phyloP scores from a whole-genome alignment of 441 rosid genomes.

The Erodium moschatum region DNA sequence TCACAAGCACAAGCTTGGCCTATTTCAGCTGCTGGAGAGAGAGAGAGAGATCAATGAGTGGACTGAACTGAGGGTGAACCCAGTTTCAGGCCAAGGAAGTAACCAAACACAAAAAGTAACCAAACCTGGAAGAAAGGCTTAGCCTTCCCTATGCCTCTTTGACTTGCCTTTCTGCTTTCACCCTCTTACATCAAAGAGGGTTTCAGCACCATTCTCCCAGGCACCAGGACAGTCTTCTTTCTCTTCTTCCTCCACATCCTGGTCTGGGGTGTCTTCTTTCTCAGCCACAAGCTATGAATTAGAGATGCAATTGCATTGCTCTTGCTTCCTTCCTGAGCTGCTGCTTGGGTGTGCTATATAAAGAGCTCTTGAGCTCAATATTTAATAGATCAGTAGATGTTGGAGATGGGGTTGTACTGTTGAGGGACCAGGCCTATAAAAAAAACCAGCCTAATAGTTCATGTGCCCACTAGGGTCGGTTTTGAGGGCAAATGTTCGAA shows the following conservation, averaged over 20 bases:
- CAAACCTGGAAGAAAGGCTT: slow-evolving; percentile 63
- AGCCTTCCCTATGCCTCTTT: slow-evolving; percentile 78
- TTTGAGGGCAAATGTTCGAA: no score
- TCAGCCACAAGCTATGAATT: background rate
- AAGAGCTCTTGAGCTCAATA: background rate
- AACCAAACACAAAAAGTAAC: slow-evolving; percentile 6
- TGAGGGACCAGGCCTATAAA: slow-evolving; percentile 7
- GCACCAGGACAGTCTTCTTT: slow-evolving; percentile 23
- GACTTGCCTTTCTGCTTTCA: slow-evolving; percentile 50
- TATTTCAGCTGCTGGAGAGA: no score
- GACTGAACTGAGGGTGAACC: no score
- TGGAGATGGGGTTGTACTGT: background rate
- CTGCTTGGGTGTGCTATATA: background rate
- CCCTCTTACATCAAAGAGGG: slow-evolving; percentile 17
- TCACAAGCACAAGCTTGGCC: background rate
- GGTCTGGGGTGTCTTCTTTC: background rate
- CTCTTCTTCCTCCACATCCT: slow-evolving; percentile 33
- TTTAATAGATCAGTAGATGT: background rate
- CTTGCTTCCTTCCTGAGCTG: slow-evolving; percentile 1
- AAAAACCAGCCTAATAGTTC: no score
- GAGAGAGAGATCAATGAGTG: background rate
- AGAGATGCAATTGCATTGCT: slow-evolving; percentile 11
- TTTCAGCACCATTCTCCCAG: background rate
- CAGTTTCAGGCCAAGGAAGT: background rate
- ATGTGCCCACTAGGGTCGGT: no score